Conservation (phyloP, 352 stramenopile species). For the Pythium angustatum region DNA sequence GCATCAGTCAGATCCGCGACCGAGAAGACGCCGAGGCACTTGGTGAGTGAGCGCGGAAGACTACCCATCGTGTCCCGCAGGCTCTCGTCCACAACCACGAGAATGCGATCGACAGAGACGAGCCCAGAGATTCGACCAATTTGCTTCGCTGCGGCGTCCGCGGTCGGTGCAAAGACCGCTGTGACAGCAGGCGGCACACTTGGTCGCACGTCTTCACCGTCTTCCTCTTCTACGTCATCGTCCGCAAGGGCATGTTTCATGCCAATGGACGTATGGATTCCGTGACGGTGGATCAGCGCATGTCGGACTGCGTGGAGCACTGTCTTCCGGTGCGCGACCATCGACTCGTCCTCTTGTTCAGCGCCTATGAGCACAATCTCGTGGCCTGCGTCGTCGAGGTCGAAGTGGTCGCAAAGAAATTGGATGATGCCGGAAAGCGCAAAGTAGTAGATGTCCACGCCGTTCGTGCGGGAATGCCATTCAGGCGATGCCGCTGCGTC, state of each 20-base stretch:
- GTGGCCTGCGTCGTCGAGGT: not conserved
- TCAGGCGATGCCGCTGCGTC: constrained; percentile 14
- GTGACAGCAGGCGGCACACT: not conserved
- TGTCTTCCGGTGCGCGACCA: not conserved
- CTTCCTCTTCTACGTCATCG: constrained; percentile 10
- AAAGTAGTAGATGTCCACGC: constrained; percentile 32
- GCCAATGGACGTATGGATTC: constrained; percentile 1
- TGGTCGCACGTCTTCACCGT: not conserved
- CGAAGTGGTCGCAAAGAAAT: constrained; percentile 26
- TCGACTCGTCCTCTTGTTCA: not conserved
- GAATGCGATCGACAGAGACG: not conserved
- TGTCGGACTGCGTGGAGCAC: constrained; percentile 8
- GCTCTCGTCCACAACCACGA: constrained; percentile 25
- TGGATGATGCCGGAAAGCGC: constrained; percentile 28
- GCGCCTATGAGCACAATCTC: constrained; percentile 7
- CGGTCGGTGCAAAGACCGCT: constrained; percentile 13
- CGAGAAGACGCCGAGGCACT: constrained; percentile 35
- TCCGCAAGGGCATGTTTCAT: not conserved
- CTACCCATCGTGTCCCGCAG: not conserved
- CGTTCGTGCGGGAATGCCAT: constrained; percentile 23
- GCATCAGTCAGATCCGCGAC: constrained; percentile 52
- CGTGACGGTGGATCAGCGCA: constrained; percentile 22
- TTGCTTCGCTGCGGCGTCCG: constrained; percentile 3
- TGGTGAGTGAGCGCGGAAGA: not conserved
- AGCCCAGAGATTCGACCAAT: constrained; percentile 7